phyloP scores from a whole-genome alignment of 441 rosid genomes.

The Syzygium syzygioides region DNA sequence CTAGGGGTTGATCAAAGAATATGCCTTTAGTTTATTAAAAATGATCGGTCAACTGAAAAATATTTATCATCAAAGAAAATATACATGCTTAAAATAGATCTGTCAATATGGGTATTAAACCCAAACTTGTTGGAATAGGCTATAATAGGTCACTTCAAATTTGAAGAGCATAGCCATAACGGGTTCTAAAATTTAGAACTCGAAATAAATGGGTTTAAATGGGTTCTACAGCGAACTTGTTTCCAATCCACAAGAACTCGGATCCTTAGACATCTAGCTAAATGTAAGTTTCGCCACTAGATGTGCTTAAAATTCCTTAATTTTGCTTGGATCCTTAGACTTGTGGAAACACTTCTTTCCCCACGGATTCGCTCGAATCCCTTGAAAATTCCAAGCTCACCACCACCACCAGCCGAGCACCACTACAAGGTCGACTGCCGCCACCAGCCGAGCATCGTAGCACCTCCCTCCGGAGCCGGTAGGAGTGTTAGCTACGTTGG shows the following conservation, averaged over 20 bases:
- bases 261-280: not conserved
- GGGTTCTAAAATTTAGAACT: not conserved
- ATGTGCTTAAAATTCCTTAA: not conserved
- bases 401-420: not conserved
- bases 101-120: not conserved
- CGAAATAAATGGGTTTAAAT: not conserved
- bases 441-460: rapidly evolving
- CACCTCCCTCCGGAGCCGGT: not conserved
- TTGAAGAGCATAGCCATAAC: not conserved
- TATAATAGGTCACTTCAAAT: not conserved
- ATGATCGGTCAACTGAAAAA: rapidly evolving
- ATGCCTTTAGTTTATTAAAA: not conserved
- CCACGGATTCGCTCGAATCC: not conserved
- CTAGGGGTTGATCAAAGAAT: not conserved
- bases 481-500: not conserved
- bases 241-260: not conserved
- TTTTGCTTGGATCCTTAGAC: not conserved
- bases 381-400: not conserved
- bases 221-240: not conserved
- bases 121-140: not conserved
- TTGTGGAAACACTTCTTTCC: not conserved
- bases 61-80: not conserved
- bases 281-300: not conserved
- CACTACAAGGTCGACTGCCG: not conserved
- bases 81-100: not conserved